A percentile compares a stretch with the other conserved stretches of the same genome.
Evolutionary conservation across 192 early-diverging fungal species (phyloP).

Genomic region (Coemansia umbellata): DNA sequence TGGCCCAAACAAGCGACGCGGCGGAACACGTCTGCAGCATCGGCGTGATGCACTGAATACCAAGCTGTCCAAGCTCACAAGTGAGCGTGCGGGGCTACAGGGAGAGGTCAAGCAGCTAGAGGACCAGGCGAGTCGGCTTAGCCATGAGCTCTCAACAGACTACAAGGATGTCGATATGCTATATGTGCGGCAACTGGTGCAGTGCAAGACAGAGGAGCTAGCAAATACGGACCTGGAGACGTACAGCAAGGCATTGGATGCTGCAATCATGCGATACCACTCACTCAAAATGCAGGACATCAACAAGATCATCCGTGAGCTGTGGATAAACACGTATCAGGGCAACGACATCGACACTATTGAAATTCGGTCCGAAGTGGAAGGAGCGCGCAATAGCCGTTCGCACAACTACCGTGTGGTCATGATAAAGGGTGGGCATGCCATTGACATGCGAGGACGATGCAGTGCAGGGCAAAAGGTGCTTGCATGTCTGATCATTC

Average conservation of each 20-base stretch:
- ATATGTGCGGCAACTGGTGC: slow-evolving; percentile 64
- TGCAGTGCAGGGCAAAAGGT: slow-evolving; percentile 98
- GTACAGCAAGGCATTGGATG: slow-evolving; percentile 79
- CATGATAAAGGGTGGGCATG: slow-evolving; percentile 82
- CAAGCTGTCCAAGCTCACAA: slow-evolving; percentile 35
- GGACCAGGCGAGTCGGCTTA: slow-evolving; percentile 58
- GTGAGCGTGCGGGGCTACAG: slow-evolving; percentile 52
- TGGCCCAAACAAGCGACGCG: slow-evolving; percentile 10
- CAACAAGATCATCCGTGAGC: slow-evolving; percentile 92
- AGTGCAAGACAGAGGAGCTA: slow-evolving; percentile 74
- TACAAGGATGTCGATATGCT: slow-evolving; percentile 73
- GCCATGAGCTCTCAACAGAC: slow-evolving; percentile 63
- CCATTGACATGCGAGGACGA: slow-evolving; percentile 90
- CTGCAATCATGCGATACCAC: slow-evolving; percentile 88
- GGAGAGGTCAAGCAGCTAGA: slow-evolving; percentile 84
- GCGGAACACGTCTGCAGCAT: slow-evolving; percentile 27
- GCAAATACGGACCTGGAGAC: slow-evolving; percentile 78
- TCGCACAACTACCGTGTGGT: slow-evolving; percentile 92
- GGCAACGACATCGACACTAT: slow-evolving; percentile 96
- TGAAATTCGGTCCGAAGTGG: slow-evolving; percentile 88
- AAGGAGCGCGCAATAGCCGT: slow-evolving; percentile 63
- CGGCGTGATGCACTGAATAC: slow-evolving; percentile 36
- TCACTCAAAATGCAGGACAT: slow-evolving; percentile 94
- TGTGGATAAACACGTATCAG: slow-evolving; percentile 95
- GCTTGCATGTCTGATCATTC: slow-evolving; percentile 91